Evolutionary conservation across 129 eudicot species (phyloP), one percentile per base, ranked within the genome.

Genomic region (Silybum marianum): DNA sequence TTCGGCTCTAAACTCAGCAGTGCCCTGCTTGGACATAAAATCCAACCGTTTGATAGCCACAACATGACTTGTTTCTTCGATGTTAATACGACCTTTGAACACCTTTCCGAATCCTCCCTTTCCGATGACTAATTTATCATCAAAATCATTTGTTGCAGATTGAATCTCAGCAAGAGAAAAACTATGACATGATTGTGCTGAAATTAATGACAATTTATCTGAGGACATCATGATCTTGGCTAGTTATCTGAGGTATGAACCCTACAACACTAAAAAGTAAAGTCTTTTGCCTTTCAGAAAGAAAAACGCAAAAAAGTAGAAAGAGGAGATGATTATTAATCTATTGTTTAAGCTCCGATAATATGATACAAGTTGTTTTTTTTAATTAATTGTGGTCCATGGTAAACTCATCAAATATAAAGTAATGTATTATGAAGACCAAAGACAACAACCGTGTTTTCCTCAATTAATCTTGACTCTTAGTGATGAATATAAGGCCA

Each of bases 71-170:
- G 10, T n/a, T 44, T 63, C 80, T 71, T 76, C 68, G 0, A 13
- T 65, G 70, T 6, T 10, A 0, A 77, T 66, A 18, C 3, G 18
- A 7, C 86, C 75, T 72, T 72, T 77, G 36, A 60, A 83, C 0
- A 83, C 83, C 54, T 83, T 83, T 4, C 86, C 83, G 1, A 83
- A 77, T 9, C 86, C 91, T 2, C 91, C 91, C 0, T 60, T n/a
- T 22, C 87, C 89, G 7, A 85, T 83, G 36, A 88, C 63, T 12
- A 72, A 6, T 54, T 66, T 72, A 40, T 80, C 84, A 62, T 77
- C 71, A 40, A 85, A 85, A 48, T 83, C 28, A 4, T 77, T 24
- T 5, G 89, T 85, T 75, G 79, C 68, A 13, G 62, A 65, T 26
- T 36, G 68, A 25, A 81, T 23, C n/a, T 13, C 42, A 26, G 13